Base-by-base conservation (phyloP, 108 stramenopile genomes). In the Asterionellopsis glacialis region DNA sequence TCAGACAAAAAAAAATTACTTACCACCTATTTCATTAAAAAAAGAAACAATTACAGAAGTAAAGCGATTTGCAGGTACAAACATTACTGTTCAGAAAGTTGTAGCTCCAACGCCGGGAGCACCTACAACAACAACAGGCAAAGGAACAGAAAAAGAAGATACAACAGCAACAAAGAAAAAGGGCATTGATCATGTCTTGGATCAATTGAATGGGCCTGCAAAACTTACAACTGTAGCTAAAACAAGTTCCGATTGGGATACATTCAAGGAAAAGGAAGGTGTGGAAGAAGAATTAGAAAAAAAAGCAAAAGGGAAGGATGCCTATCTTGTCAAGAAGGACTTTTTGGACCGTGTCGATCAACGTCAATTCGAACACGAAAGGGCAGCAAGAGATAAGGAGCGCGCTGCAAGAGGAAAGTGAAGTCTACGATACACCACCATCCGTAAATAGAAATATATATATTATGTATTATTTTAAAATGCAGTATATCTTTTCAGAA, bases 161-260 rank as follows among this genome's bases (percentile, higher is more conserved):
- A 4, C 47, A 48, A 13, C 43, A 14, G 43, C 26, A 52, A 62
- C 24, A 16, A 44, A 0, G 26, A 45, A 40, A 12, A 65, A 63
- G 51, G 77, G 80, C 11, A 16, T 87, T 12, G 91, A 95, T 53
- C 51, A 59, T 33, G 72, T 96, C 16, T 63, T 96, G 19, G 58
- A 69, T 26, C 65, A 80, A 48, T 53, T 96, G 23, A 73, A 74
- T 15, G 85, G 86, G 9, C 89, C 87, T 1, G 59, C 75, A 60
- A 84, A 81, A 49, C 52, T 87, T 13, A 80, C 83, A 11, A 93
- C 92, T 13, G 74, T 93, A 27, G 75, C 84, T 57, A 96, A 96
- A 73, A 92, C 95, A 0, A 69, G 65, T 44, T 60, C 76, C 14
- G 95, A 96, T 70, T 96, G 95, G 95, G 93, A 94, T 56, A 26